phyloP scores from a whole-genome alignment of 441 rosid species.

The Populus hybrid region DNA sequence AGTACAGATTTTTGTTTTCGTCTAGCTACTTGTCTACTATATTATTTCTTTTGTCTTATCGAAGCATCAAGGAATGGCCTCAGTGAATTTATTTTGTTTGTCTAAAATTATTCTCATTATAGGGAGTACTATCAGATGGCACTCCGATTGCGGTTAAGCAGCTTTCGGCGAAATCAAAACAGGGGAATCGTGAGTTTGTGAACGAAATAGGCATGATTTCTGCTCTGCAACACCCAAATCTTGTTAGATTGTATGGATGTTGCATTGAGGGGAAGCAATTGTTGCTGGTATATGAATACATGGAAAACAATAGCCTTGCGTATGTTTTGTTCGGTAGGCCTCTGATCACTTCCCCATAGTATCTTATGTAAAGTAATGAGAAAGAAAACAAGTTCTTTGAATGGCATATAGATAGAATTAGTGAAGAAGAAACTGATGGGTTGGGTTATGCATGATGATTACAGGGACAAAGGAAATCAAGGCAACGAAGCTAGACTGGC shows the following conservation, averaged over 20 bases:
- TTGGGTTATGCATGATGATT: not conserved
- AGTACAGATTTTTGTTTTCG: not conserved
- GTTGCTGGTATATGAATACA: conserved; percentile 43
- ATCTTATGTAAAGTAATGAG: not conserved
- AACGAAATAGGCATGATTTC: conserved; percentile 68
- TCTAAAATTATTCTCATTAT: not conserved
- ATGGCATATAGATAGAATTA: not conserved
- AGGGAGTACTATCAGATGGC: conserved; percentile 59
- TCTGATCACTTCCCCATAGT: not conserved
- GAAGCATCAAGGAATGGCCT: too few relatives aligned
- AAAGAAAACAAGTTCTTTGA: not conserved
- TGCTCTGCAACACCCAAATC: conserved; percentile 43
- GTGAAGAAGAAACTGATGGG: not conserved
- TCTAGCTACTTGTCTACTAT: too few relatives aligned
- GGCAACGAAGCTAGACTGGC: conserved; percentile 37
- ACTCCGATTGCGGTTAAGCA: conserved; percentile 61
- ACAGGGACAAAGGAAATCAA: not conserved
- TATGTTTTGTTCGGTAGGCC: conserved; percentile 38
- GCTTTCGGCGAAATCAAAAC: conserved; percentile 59
- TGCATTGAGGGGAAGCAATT: conserved; percentile 47
- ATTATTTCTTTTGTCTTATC: too few relatives aligned
- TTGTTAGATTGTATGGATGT: conserved; percentile 49
- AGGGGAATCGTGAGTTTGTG: conserved; percentile 70
- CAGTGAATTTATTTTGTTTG: not conserved
- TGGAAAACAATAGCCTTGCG: conserved; percentile 50